Percentiles rank a stretch among this genome's conserved stretches.
phyloP scores from a whole-genome alignment of 257 asterid species.

The Linderniella brevidens region DNA sequence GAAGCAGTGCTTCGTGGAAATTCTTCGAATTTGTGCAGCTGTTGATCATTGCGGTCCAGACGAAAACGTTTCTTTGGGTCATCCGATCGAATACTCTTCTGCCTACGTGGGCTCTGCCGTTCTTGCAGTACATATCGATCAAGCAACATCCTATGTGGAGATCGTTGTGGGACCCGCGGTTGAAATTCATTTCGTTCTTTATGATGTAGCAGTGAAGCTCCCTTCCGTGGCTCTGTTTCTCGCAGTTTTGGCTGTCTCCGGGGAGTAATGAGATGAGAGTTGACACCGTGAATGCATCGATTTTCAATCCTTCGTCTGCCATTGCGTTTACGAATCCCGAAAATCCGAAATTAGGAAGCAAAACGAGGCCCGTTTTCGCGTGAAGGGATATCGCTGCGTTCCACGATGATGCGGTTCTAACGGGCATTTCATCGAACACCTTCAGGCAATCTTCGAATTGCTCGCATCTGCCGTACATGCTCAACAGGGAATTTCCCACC shows the following conservation, averaged over 20 bases:
- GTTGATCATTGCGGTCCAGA: constrained; percentile 57
- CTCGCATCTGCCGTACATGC: constrained; percentile 37
- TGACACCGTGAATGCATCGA: constrained; percentile 36
- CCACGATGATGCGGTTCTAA: constrained; percentile 39
- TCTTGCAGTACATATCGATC: constrained; percentile 51
- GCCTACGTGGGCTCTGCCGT: constrained; percentile 20
- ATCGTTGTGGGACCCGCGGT: constrained; percentile 15
- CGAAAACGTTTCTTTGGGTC: constrained; percentile 26
- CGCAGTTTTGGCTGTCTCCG: constrained; percentile 3
- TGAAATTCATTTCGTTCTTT: constrained; percentile 21
- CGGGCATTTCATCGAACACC: constrained; percentile 54
- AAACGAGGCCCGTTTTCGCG: constrained; percentile 12
- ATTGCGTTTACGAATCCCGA: constrained; percentile 35
- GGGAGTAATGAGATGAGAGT: constrained; percentile 29
- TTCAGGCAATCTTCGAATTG: constrained; percentile 21
- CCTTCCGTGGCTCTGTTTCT: constrained; percentile 21
- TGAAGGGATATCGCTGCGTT: constrained; percentile 35
- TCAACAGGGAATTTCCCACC: constrained; percentile 48
- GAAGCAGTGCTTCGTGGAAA: constrained; percentile 31
- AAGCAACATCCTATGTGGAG: constrained; percentile 49
- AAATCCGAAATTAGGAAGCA: constrained; percentile 10
- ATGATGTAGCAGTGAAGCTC: constrained; percentile 43
- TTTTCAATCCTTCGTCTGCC: constrained; percentile 34
- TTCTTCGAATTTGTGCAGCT: constrained; percentile 18
- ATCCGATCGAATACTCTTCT: constrained; percentile 35